Evolutionary conservation across 1,284 basidiomycete species (phyloP).

Genomic region (Anthracocystis walkeri): DNA sequence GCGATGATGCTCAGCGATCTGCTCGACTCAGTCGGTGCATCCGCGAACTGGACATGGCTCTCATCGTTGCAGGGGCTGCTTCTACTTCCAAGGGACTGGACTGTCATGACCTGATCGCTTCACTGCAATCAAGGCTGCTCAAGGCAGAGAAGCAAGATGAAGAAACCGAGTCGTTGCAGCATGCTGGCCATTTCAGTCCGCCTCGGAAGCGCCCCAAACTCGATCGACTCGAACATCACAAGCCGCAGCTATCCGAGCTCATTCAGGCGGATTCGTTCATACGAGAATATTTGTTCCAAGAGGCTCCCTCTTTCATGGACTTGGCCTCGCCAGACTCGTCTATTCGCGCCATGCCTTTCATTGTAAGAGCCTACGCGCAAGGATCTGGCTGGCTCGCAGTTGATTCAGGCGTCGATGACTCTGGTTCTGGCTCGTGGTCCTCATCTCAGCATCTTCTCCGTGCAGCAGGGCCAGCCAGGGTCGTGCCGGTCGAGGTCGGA

Average conservation of each 20-base stretch:
- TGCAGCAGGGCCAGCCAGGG: conserved; percentile 76
- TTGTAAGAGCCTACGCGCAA: conserved; percentile 75
- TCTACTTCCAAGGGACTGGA: conserved; percentile 24
- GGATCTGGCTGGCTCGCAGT: conserved; percentile 78
- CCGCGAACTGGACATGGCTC: conserved; percentile 78
- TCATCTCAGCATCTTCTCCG: conserved; percentile 32
- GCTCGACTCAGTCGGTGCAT: conserved; percentile 67
- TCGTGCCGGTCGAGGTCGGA: conserved; percentile 92
- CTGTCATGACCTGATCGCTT: conserved; percentile 68
- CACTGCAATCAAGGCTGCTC: conserved; percentile 48
- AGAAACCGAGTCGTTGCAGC: not conserved
- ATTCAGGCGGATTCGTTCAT: conserved; percentile 24
- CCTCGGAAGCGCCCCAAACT: conserved; percentile 12
- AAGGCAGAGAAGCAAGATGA: not conserved
- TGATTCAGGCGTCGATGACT: conserved; percentile 72
- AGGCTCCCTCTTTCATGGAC: conserved; percentile 37
- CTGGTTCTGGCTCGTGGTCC: conserved; percentile 71
- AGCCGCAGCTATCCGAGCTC: not conserved
- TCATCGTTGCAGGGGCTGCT: conserved; percentile 81
- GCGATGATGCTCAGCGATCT: not conserved
- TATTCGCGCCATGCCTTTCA: conserved; percentile 75
- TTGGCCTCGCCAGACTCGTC: conserved; percentile 8
- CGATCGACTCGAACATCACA: not conserved
- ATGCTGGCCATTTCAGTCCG: not conserved
- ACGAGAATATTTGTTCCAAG: conserved; percentile 15